phyloP scores from a whole-genome alignment of 2,329 filamentous ascomycete species.

The Trichoderma asperellum region DNA sequence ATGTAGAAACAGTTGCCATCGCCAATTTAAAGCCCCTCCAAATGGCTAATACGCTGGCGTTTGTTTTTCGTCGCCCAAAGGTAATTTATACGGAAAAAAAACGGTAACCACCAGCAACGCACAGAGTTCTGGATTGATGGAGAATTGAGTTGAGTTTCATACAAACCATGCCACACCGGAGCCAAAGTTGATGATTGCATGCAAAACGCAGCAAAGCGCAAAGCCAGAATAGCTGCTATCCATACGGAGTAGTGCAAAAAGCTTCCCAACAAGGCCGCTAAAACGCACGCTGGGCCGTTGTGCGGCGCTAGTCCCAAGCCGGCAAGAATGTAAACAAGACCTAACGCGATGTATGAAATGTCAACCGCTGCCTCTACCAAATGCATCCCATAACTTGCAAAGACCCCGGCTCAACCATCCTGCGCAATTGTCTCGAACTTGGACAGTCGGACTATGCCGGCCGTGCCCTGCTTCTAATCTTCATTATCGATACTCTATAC shows the following conservation, averaged over 20 bases:
- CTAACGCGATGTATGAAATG: slow-evolving; percentile 24
- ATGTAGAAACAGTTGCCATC: background rate
- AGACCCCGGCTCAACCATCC: slow-evolving; percentile 17
- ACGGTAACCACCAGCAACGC: background rate
- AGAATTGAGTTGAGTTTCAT: too few species aligned
- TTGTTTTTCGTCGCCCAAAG: background rate
- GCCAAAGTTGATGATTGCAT: background rate
- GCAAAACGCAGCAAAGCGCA: background rate
- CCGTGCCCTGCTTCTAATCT: background rate
- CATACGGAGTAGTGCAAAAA: background rate
- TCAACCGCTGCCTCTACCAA: background rate
- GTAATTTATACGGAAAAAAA: background rate
- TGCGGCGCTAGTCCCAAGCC: slow-evolving; percentile 24
- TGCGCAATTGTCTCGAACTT: slow-evolving; percentile 7
- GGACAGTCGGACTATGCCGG: background rate
- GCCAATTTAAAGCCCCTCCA: background rate
- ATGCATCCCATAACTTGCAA: slow-evolving; percentile 1
- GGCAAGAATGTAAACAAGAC: slow-evolving; percentile 31
- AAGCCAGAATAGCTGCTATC: background rate
- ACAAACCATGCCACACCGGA: background rate
- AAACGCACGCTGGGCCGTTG: background rate
- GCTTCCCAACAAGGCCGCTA: background rate
- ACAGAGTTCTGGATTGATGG: background rate
- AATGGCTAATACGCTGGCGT: background rate
- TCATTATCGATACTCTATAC: slow-evolving; percentile 8